Conservation (phyloP, 2,329 filamentous ascomycete species). For the Cephalotrichum gorgonifer region DNA sequence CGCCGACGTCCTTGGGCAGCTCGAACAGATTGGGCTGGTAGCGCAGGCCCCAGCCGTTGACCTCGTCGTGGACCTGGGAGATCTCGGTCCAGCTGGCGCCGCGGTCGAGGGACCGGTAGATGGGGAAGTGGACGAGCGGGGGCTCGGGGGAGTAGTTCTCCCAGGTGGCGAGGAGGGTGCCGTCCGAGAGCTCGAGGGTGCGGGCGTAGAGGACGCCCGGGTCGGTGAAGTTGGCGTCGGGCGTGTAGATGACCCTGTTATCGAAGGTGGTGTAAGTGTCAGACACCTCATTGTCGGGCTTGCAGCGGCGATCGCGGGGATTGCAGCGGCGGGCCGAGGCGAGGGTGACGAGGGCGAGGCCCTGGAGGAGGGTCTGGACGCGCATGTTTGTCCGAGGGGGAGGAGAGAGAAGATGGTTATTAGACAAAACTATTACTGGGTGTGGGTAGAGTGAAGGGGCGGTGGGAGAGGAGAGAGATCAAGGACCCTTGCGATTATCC, state of each 20-base stretch:
- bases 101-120: constrained; percentile 40
- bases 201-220: constrained; percentile 33
- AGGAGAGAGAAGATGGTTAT: not conserved
- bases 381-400: not conserved
- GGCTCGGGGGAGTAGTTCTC: constrained; percentile 48
- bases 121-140: constrained; percentile 43
- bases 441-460: no score
- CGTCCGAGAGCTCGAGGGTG: constrained; percentile 29
- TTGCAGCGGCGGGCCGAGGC: not conserved
- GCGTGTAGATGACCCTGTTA: constrained; percentile 27
- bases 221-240: constrained; percentile 31
- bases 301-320: not conserved
- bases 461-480: no score
- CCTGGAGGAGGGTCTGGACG: not conserved
- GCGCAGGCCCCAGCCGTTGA: constrained; percentile 53
- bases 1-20: constrained; percentile 45
- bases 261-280: constrained; percentile 7
- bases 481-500: no score
- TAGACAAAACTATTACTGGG: no score
- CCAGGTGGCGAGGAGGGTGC: constrained; percentile 42
- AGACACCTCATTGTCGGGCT: not conserved
- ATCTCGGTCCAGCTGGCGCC: constrained; percentile 53
- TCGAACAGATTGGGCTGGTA: constrained; percentile 62
- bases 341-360: not conserved
- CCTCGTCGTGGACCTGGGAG: constrained; percentile 51